phyloP scores from a whole-genome alignment of 805 yeast genomes.

The Wickerhamiella lipophila region DNA sequence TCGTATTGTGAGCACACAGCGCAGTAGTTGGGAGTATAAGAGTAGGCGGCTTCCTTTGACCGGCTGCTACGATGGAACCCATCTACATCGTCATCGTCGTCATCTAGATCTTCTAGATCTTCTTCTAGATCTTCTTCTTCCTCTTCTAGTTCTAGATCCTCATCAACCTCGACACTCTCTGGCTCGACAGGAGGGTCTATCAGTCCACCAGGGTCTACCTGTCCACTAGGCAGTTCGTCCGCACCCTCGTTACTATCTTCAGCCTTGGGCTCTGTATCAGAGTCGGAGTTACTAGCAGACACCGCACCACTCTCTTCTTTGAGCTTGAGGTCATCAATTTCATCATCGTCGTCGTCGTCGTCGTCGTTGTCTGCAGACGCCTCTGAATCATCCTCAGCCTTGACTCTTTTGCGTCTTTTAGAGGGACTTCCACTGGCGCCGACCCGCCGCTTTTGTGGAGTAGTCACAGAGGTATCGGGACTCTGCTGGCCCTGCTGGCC shows the following conservation, averaged over 20 bases:
- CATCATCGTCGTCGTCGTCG: background rate
- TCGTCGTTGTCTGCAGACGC: background rate
- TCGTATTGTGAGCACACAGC: conserved; percentile 43
- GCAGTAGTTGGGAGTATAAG: conserved; percentile 32
- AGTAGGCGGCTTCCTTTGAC: background rate
- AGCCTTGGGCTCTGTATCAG: too few relatives aligned
- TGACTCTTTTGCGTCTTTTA: conserved; percentile 14
- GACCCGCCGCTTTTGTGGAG: conserved; percentile 9
- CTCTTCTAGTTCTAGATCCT: conserved; percentile 12
- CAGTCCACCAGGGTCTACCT: too few relatives aligned
- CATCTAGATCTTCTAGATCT: background rate
- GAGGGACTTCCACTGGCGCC: conserved; percentile 8
- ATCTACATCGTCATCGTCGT: background rate
- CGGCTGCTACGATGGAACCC: background rate
- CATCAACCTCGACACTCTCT: background rate
- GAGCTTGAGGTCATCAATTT: conserved; percentile 6
- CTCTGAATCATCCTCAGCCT: conserved; percentile 13
- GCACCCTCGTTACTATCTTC: too few relatives aligned
- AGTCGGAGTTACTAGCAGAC: too few relatives aligned
- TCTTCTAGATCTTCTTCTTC: conserved; percentile 16
- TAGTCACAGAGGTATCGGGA: conserved; percentile 6
- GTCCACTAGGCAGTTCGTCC: too few relatives aligned
- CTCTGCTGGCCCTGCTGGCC: conserved; percentile 16
- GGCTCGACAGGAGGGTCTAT: too few relatives aligned
- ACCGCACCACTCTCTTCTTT: conserved; percentile 7